A percentile compares a stretch with the other conserved stretches of the same genome.
Conservation (phyloP, 2,329 filamentous ascomycete genomes). For the Fonsecaea nubica region DNA sequence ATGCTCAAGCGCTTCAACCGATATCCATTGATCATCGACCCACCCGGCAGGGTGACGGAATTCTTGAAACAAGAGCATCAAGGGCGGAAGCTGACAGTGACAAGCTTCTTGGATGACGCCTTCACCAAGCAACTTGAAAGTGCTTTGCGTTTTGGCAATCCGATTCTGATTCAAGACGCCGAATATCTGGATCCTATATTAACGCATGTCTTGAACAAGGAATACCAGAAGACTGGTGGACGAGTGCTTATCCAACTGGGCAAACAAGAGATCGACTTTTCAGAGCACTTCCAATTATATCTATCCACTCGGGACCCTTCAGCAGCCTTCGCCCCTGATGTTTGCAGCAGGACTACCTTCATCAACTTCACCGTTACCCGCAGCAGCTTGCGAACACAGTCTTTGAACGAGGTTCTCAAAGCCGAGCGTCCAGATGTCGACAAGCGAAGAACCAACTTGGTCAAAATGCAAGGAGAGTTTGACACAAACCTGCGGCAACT, state of each 20-base stretch:
- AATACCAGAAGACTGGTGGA: conserved; percentile 97
- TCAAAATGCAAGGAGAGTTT: conserved; percentile 99
- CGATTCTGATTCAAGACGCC: conserved; percentile 97
- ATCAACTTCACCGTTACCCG: conserved; percentile 99
- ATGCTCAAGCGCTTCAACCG: conserved; percentile 97
- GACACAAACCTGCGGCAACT: conserved; percentile 96
- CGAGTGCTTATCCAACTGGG: conserved; percentile 98
- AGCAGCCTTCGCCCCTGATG: conserved; percentile 91
- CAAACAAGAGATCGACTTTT: conserved; percentile 99
- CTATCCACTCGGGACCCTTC: conserved; percentile 95
- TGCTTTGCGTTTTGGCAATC: conserved; percentile 95
- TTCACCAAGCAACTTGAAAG: conserved; percentile 99
- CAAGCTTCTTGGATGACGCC: conserved; percentile 95
- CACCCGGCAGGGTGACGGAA: conserved; percentile 90
- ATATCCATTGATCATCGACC: conserved; percentile 97
- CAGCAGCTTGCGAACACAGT: conserved; percentile 97
- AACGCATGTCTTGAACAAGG: conserved; percentile 98
- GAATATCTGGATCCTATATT: conserved; percentile 96
- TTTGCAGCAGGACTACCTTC: conserved; percentile 97
- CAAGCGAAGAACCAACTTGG: conserved; percentile 92
- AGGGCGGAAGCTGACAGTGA: conserved; percentile 90
- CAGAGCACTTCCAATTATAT: conserved; percentile 92
- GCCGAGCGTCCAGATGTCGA: conserved; percentile 97
- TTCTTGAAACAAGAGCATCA: conserved; percentile 95
- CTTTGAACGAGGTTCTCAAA: conserved; percentile 95